Base-by-base conservation (phyloP, 306 rosid genomes). In the Prunus campanulata region DNA sequence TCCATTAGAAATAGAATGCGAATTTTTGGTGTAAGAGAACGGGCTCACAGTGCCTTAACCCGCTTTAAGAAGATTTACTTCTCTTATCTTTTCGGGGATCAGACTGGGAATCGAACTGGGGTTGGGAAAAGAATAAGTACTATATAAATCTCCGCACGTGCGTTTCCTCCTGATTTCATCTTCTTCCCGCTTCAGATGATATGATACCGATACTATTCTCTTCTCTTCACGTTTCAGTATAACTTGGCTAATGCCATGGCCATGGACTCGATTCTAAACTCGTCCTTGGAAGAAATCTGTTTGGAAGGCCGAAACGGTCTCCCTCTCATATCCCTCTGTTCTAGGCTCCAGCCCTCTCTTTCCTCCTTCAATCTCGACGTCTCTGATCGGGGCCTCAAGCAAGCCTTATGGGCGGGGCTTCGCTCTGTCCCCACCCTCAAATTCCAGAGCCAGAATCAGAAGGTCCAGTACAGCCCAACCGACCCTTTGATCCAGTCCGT, bases 341-440 rank as follows among this genome's bases (percentile, higher is more conserved):
- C 86, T 59, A 82, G 71, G 42, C 82, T 89, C 55, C 67, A 81
- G 8, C 86, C 85, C 0, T 64, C 65, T 16, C 78, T 82, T 52
- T 76, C 85, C 16, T 67, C 77, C 63, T 67, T 78, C 56, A 77
- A 75, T 42, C 85, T 78, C 56, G 74, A 75, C 54, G 82, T 86
- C 57, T 83, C 83, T 69, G 77, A 85, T 13, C 78, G 74, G 11
- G 85, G 80, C 10, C 74, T 90, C 74, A 89, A 90, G 71, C 68
- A 44, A 60, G 85, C 89, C 60, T 25, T 93, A 39, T 91, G 96
- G 93, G 75, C 60, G 2, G 84, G 81, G 70, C 92, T 93, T 55
- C 84, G 87, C 56, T 55, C 82, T 82, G 77, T 93, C 5, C 97
- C 98, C 19, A 25, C 88, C 52, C 87, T 93, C 66, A 90, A 80